Base-by-base conservation (phyloP, 2,329 filamentous ascomycete species). In the Cercospora berteroae region DNA sequence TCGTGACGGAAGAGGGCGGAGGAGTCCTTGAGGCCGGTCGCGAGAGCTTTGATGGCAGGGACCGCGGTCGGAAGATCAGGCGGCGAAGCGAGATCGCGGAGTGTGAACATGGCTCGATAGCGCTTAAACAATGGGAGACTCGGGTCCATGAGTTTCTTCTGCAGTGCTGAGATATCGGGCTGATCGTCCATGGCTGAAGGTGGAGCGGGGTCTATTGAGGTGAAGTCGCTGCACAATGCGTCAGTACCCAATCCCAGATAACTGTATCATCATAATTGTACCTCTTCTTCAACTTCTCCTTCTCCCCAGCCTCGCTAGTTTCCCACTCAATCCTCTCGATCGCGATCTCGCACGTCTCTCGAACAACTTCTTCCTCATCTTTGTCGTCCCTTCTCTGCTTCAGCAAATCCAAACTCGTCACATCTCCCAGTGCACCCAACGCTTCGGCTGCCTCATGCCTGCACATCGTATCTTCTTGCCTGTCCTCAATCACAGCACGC, bases 71-170 rank as follows among this genome's bases (percentile, higher is more conserved):
- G 91, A 52, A 96, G 88, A 77, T 96, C 91, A 9, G 94, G 94
- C 16, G 95, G 95, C 4, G 94, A 97, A 23, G 94, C 93, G 62
- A 99, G 89, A 80, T 99, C 95, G 77, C 95, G 90, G 62, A 99
- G 89, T 67, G 93, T 92, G 78, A 99, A 99, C 95, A 99, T 99
- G 79, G 95, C 94, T 76, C 95, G 89, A 82, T 99, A 99, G 78
- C 95, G 89, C 77, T 93, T 84, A 84, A 99, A 99, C 12, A 99
- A 87, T 25, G 93, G 92, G 59, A 89, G 82, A 5, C 83, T 86
- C 5, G 90, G 89, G 79, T 98, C 90, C 80, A 98, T 88, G 63
- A 99, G 84, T 25, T 87, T 88, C 76, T 87, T 85, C 76, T 91
- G 90, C 36, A 99, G 85, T 65, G 91, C 88, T 36, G 89, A 84